phyloP scores from a whole-genome alignment of 2,329 filamentous ascomycete species.

The Emmonsia crescens region DNA sequence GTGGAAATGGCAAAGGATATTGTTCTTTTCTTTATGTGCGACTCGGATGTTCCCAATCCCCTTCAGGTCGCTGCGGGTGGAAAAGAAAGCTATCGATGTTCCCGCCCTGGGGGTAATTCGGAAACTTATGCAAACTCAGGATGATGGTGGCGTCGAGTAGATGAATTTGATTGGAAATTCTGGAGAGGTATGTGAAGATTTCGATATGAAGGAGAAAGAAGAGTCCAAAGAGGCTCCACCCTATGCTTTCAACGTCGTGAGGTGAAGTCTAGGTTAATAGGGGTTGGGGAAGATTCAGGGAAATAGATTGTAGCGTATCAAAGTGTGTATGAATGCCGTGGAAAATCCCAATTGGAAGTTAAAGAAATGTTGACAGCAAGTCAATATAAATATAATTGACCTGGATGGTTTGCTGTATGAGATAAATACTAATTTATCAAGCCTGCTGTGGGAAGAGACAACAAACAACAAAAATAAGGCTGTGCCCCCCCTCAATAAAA shows the following conservation, averaged over 20 bases:
- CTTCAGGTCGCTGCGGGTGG: background rate
- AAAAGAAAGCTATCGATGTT: background rate
- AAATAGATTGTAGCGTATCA: background rate
- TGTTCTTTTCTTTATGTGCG: background rate
- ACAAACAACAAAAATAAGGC: background rate
- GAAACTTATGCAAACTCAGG: background rate
- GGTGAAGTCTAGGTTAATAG: background rate
- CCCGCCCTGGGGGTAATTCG: background rate
- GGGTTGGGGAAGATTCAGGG: background rate
- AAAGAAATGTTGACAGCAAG: background rate
- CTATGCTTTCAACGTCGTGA: background rate
- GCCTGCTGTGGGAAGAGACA: background rate
- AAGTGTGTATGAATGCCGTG: background rate
- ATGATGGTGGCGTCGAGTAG: background rate
- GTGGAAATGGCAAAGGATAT: background rate
- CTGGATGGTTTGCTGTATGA: background rate
- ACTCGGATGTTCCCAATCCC: background rate
- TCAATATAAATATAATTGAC: background rate
- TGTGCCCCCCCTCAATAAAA: background rate
- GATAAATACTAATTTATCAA: background rate
- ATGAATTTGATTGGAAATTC: background rate
- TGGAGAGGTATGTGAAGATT: background rate
- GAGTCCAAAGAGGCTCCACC: background rate
- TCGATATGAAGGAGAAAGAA: background rate
- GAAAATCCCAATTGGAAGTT: background rate